Evolutionary conservation across 164 flowering plant species (phyloP), one percentile per base, ranked within the genome.

Genomic region (Piper betle): DNA sequence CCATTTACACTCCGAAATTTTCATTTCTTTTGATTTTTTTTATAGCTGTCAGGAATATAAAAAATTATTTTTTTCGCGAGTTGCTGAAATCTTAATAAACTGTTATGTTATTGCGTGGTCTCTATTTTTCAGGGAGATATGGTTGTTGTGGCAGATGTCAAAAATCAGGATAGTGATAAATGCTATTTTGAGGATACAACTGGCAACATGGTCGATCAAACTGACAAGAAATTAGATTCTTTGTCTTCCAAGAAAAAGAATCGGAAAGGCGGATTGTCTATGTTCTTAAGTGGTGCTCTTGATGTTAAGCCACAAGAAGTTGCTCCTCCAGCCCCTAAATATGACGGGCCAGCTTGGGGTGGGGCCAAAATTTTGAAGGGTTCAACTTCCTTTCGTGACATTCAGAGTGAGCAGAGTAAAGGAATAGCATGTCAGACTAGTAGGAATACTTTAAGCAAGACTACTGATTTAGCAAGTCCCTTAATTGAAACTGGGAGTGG

Each of bases 291-390:
- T 76, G 99, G 99, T 53, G 97, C 84, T 59, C 96, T 94, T 68
- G 99, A 94, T 71, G 89, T 83, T 61, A 57, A 59, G 48, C 90
- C 91, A 20, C 80, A 74, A 80, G 62, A 72, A 6, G 75, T 59
- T 62, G 66, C 33, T 25, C 33, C 33, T 7, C 74, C 82, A 37
- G 77, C 81, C 57, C 83, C 91, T 17, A 87, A 80, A 81, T 78
- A 61, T 69, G 96, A 86, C 61, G 93, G 86, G 39, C 99, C 99
- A 18, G 99, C 88, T 19, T 94, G 99, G 99, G 99, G 99, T 62
- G 96, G 99, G 55, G 81, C 78, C 20, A 85, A 79, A 67, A 20
- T 82, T 61, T 53, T 78, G 37, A 80, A 81, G 57, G 87, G 83
- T 19, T 60, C 71, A n/a, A 40, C 97, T 52, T 86, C 97, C 57